Conservation (phyloP, 345 rosid genomes). For the Brassica rapa region DNA sequence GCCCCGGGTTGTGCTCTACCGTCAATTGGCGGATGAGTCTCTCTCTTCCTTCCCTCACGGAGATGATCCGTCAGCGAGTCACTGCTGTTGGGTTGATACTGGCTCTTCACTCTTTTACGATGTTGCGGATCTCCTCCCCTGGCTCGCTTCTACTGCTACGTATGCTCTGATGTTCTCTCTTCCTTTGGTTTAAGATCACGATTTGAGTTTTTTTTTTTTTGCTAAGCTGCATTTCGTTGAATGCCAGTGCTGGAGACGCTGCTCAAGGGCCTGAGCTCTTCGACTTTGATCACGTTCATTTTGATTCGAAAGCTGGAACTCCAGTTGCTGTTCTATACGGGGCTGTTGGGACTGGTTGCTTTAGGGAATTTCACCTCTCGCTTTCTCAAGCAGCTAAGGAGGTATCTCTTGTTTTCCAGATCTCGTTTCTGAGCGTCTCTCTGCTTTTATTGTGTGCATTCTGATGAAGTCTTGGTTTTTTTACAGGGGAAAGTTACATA, state of each 20-base stretch:
- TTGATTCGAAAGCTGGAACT: conserved; percentile 57
- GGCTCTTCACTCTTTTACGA: conserved; percentile 79
- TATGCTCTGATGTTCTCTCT: conserved; percentile 41
- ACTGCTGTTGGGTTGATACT: conserved; percentile 95
- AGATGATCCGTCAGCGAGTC: conserved; percentile 60
- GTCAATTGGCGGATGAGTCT: conserved; percentile 93
- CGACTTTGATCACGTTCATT: conserved; percentile 81
- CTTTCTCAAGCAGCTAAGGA: conserved; percentile 73
- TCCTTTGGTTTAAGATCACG: conserved; percentile 7
- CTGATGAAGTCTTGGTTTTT: conserved; percentile 30
- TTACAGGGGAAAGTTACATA: conserved; percentile 82
- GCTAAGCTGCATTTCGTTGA: conserved; percentile 25
- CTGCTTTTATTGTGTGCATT: conserved; percentile 22
- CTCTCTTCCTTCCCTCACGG: conserved; percentile 79
- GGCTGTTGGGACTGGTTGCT: conserved; percentile 89
- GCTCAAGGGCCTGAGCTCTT: conserved; percentile 82
- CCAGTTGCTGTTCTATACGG: conserved; percentile 84
- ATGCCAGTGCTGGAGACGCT: conserved; percentile 56
- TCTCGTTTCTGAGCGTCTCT: not conserved
- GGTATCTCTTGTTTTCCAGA: conserved; percentile 43
- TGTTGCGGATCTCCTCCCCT: conserved; percentile 57
- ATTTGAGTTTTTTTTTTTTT: not conserved
- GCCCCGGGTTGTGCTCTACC: conserved; percentile 82
- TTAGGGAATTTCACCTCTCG: conserved; percentile 67
- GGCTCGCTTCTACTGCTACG: conserved; percentile 61